Evolutionary conservation across 2,329 filamentous ascomycete genomes (phyloP), one percentile per base, ranked within the genome.

Genomic region (Penicillium sp.): DNA sequence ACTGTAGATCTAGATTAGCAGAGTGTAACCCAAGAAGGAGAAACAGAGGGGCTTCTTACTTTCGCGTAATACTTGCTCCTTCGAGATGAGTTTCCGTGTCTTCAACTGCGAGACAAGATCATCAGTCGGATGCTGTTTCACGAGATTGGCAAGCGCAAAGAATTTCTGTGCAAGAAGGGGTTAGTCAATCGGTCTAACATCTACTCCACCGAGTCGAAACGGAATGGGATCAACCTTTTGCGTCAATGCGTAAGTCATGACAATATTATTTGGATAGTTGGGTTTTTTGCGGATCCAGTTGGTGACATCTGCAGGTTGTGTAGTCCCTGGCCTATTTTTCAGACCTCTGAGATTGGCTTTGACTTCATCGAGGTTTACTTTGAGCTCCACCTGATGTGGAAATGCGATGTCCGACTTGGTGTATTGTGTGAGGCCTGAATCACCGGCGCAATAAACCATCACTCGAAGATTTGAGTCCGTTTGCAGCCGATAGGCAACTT

Each of bases 241-340:
- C 15, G 94, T 97, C 64, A 97, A 79, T 46, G 94, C 94, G 76
- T 97, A 99, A 40, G 91, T 96, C 74, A 99, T 87, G 57, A 89
- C 85, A 59, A 99, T 78, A 49, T 81, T 86, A 70, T 97, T 97
- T 53, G 78, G 78, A 69, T 93, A 95, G 43, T 82, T 81, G 19
- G 81, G 70, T 11, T 86, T 84, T 61, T 84, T 87, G 31, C 90
- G 84, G 45, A 97, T 79, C 58, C 85, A 82, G 62, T 84, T 80
- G 8, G 94, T 99, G 60, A 99, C 89, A 75, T 99, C 94, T 46
- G 91, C 92, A 8, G 94, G 94, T 68, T 91, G 87, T 40, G 94
- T 99, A 44, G 94, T 95, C 23, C 94, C 94, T 7, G 93, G 91
- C 73, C 94, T 96, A 73, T 96, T 97, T 76, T 99, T 99, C 60